These are phyloP conservation scores for Zygnema cylindricum DNA, from an alignment of 139 green algal species.

Conservation along the genomic window DNA sequence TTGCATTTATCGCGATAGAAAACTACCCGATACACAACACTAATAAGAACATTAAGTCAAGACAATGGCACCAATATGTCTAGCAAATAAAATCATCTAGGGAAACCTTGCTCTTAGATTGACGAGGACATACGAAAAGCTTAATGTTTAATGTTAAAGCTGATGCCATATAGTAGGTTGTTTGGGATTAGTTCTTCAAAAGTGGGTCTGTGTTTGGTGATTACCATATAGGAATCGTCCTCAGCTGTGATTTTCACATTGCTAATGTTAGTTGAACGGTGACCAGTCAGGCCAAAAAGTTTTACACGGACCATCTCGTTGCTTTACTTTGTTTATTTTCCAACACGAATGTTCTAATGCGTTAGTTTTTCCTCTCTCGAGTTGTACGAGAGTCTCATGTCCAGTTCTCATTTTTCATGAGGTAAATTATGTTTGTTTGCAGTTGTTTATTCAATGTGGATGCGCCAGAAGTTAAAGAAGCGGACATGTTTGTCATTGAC, in stretches of 20 bases:
- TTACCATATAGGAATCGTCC: not conserved
- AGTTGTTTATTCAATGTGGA: constrained; percentile 33
- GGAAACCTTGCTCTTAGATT: not conserved
- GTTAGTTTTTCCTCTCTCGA: not conserved
- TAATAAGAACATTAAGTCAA: too few species aligned
- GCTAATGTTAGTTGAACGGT: not conserved
- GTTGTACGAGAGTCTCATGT: not conserved
- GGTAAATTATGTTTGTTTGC: too few species aligned
- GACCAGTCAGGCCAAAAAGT: not conserved
- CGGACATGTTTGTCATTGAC: not conserved
- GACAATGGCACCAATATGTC: too few species aligned
- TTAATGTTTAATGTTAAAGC: not conserved
- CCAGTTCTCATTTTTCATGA: not conserved
- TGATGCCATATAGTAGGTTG: not conserved
- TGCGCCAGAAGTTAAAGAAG: not conserved
- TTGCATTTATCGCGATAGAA: too few species aligned
- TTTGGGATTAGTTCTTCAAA: not conserved
- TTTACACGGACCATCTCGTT: not conserved
- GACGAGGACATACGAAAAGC: not conserved
- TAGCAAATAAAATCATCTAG: constrained; percentile 1
- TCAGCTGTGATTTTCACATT: not conserved
- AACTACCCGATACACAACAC: too few species aligned
- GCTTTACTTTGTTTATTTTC: not conserved
- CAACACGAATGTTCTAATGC: not conserved
- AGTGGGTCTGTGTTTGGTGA: not conserved